Percentiles rank a stretch among this genome's conserved stretches.
Evolutionary conservation across 192 early-diverging fungal species (phyloP).

Genomic region (Coemansia aciculifera): DNA sequence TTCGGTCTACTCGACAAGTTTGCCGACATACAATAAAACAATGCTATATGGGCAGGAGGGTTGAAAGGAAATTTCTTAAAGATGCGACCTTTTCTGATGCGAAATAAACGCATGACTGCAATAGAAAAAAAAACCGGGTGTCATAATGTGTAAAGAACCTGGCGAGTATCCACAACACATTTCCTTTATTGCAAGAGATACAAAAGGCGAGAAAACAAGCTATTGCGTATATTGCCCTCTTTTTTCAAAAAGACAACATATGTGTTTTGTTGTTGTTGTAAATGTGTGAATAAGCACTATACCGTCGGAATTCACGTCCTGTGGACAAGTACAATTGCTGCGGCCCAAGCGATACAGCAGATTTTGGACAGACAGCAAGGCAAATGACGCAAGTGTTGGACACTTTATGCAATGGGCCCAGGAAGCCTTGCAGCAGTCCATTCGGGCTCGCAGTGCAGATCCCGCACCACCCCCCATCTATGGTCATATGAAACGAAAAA

Average conservation of each 20-base stretch:
- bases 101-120: not conserved
- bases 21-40: not conserved
- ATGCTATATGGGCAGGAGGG: not conserved
- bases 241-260: not conserved
- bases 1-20: not conserved
- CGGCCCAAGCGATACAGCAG: not conserved
- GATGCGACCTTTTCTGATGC: not conserved
- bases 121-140: not conserved
- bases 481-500: not conserved
- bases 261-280: not conserved
- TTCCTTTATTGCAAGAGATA: not conserved
- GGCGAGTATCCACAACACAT: not conserved
- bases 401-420: conserved; percentile 7
- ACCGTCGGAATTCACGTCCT: not conserved
- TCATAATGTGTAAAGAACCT: not conserved
- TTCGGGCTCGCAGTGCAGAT: conserved; percentile 1
- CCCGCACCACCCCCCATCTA: not conserved
- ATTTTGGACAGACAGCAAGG: not conserved
- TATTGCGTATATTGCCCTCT: not conserved
- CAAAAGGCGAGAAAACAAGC: not conserved
- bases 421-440: conserved; percentile 7
- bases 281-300: not conserved
- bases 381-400: not conserved
- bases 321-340: not conserved
- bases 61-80: not conserved